A percentile compares a stretch with the other conserved stretches of the same genome.
These are phyloP conservation scores for Populus hybrid DNA, from an alignment of 441 rosid species.

Conservation along the genomic window DNA sequence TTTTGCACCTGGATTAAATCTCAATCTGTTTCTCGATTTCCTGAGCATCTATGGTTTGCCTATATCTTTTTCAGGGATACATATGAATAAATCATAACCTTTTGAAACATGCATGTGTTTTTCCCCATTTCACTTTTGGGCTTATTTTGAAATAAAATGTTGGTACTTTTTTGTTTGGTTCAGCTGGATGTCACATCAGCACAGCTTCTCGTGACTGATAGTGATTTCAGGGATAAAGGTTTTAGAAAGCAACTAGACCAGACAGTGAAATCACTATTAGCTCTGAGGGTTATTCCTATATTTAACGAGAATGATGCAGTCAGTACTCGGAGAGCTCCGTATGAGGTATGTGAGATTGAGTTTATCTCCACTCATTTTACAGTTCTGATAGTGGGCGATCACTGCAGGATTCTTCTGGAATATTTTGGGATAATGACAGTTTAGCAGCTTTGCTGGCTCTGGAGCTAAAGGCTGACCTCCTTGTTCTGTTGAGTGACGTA, in stretches of 20 bases:
- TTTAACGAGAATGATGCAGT: constrained; percentile 98
- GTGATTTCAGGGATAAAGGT: constrained; percentile 70
- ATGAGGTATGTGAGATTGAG: constrained; percentile 54
- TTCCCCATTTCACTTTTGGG: neutral
- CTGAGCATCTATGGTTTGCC: neutral
- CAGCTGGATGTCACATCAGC: constrained; percentile 97
- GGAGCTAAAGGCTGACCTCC: constrained; percentile 94
- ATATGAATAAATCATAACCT: neutral
- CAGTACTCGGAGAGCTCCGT: constrained; percentile 96
- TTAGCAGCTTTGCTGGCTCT: constrained; percentile 89
- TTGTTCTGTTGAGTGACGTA: constrained; percentile 92
- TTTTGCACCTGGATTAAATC: neutral
- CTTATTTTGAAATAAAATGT: neutral
- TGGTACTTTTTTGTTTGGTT: constrained; percentile 10
- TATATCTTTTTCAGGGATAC: neutral
- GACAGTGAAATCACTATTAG: constrained; percentile 66
- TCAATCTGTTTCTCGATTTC: neutral
- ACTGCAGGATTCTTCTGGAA: constrained; percentile 96
- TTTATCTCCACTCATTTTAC: constrained; percentile 1
- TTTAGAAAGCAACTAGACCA: constrained; percentile 84
- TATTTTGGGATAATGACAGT: constrained; percentile 99
- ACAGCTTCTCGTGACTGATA: constrained; percentile 95
- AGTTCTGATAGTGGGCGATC: constrained; percentile 15
- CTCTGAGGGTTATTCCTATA: constrained; percentile 77
- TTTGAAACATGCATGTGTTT: neutral